Percentiles rank a stretch among this genome's conserved stretches.
Evolutionary conservation across 2,329 filamentous ascomycete species (phyloP).

Genomic region (Ophiocordyceps camponoti-saundersi): DNA sequence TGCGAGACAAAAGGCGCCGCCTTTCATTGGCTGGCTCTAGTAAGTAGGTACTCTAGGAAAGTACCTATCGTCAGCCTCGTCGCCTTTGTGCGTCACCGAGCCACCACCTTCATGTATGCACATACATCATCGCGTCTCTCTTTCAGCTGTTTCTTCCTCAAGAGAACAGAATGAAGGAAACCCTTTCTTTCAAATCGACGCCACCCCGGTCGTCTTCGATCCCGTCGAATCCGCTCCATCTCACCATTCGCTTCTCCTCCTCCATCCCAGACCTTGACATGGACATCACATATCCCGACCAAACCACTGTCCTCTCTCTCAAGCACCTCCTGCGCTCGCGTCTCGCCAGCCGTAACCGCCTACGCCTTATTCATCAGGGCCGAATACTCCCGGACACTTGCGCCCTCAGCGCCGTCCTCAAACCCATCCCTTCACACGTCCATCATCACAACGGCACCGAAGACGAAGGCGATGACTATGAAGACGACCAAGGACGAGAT

Average conservation of each 20-base stretch:
- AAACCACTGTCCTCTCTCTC: slow-evolving; percentile 59
- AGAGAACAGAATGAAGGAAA: not conserved
- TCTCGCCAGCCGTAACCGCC: slow-evolving; percentile 50
- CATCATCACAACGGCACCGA: slow-evolving; percentile 5
- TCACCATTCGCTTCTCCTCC: slow-evolving; percentile 83
- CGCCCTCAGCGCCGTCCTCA: slow-evolving; percentile 51
- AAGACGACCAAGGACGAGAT: not conserved
- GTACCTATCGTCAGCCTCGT: too few relatives aligned
- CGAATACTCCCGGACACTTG: slow-evolving; percentile 64
- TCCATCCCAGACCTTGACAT: slow-evolving; percentile 71
- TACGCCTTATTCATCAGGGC: slow-evolving; percentile 82
- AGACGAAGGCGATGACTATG: slow-evolving; percentile 9
- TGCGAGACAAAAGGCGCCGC: not conserved
- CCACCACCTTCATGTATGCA: too few relatives aligned
- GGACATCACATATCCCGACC: slow-evolving; percentile 49
- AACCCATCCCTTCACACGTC: slow-evolving; percentile 29
- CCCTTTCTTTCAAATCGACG: slow-evolving; percentile 9
- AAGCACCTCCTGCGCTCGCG: slow-evolving; percentile 67
- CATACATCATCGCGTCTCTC: not conserved
- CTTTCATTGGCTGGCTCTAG: not conserved
- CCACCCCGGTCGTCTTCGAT: slow-evolving; percentile 1
- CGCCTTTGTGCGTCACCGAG: too few relatives aligned
- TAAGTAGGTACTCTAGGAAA: not conserved
- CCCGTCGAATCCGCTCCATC: slow-evolving; percentile 34
- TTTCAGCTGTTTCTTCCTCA: not conserved